Evolutionary conservation across 1,284 basidiomycete genomes (phyloP), one percentile per base, ranked within the genome.

Genomic region (Puccinia novopanici): DNA sequence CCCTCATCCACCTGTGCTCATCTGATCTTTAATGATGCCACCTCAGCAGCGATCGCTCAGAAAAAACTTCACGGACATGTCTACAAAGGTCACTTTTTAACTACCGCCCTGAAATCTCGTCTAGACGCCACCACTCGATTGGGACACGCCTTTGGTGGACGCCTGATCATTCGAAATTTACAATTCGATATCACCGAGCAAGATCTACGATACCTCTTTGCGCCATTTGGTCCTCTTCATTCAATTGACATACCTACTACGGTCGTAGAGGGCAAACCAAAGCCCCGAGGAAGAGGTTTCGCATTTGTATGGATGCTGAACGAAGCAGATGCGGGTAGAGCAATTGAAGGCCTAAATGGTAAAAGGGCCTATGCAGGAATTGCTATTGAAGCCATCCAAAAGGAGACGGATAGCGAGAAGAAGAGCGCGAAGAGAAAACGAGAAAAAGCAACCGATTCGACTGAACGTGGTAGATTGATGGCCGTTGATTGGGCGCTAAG

Each of bases 401-500:
- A 54, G 90, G 91, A 84, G 92, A 93, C 84, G 91, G 92, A 84
- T 92, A 92, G 86, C 90, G 89, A 85, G 93, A 91, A 87, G 92
- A 90, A 85, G 87, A 88, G 83, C 87, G 86, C 84, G 89, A 88
- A 86, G 90, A 88, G 86, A 84, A 86, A 85, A 88, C 87, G 84
- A 84, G 76, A 75, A 37, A 75, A 72, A 61, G 84, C 83, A 10
- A 86, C 85, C 19, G 87, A 86, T 40, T 55, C 37, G 34, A 87
- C 86, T 19, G 87, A 87, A 71, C 86, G 86, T 76, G 91, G 90
- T 83, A 88, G 95, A 71, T 88, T 90, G 22, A 92, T 98, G 34
- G 94, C 95, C 6, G 96, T 99, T 50, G 95, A 98, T 87, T 98
- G 95, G 94, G 95, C 95, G 6, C 86, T 98, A 84, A 93, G 93